Evolutionary conservation across 192 early-diverging fungal genomes (phyloP).

Genomic region (Entomortierella chlamydospora): DNA sequence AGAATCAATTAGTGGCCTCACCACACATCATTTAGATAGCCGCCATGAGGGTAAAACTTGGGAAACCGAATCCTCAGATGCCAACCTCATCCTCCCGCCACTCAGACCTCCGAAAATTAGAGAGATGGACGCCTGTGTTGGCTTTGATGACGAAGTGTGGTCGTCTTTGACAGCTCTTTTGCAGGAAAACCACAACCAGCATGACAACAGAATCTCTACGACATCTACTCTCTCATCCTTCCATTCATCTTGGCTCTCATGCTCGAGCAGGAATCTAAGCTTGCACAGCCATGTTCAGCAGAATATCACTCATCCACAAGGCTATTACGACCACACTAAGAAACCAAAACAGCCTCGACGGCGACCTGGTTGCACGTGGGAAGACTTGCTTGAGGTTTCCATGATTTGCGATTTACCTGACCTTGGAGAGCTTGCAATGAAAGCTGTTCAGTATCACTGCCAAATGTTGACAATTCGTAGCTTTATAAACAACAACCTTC

Average conservation of each 20-base stretch:
- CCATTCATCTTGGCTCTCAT: not conserved
- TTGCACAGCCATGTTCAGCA: too few species aligned
- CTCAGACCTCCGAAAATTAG: not conserved
- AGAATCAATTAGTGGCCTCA: too few species aligned
- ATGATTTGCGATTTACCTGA: not conserved
- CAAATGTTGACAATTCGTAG: slow-evolving; percentile 18
- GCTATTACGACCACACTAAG: not conserved
- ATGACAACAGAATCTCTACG: not conserved
- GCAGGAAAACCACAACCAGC: not conserved
- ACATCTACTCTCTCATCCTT: not conserved
- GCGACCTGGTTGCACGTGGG: slow-evolving; percentile 21
- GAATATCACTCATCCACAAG: not conserved
- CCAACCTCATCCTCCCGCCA: not conserved
- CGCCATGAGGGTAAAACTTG: not conserved
- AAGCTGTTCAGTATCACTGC: slow-evolving; percentile 15
- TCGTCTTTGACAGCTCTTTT: not conserved
- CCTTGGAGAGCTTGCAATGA: slow-evolving; percentile 2
- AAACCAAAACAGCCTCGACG: not conserved
- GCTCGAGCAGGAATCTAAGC: not conserved
- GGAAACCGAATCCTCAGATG: not conserved
- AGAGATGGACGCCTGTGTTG: too few species aligned
- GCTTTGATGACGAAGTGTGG: not conserved
- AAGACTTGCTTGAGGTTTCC: slow-evolving; percentile 7
- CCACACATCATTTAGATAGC: too few species aligned
- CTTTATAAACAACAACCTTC: not conserved